A percentile compares a stretch with the other conserved stretches of the same genome.
Evolutionary conservation across 768 basidiomycete species (phyloP).

Genomic region (Mycena epipterygia): DNA sequence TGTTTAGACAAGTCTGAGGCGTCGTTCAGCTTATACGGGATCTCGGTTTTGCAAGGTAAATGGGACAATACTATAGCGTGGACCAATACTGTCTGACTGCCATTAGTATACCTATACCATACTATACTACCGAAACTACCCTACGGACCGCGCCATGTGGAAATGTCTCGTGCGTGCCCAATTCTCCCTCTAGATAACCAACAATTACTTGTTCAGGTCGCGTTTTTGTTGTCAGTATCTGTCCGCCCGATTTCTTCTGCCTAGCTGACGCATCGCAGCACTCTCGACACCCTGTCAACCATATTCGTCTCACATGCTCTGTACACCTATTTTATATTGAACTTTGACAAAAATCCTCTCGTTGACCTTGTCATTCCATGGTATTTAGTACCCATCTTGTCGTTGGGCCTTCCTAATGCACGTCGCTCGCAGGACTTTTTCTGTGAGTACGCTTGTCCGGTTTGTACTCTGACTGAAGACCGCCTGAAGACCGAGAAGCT

Average conservation of each 20-base stretch:
- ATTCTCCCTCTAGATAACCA: neutral
- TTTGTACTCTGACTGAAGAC: no score
- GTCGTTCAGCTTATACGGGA: slow-evolving; percentile 4
- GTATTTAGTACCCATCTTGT: no score
- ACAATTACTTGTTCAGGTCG: neutral
- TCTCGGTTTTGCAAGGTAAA: slow-evolving; percentile 17
- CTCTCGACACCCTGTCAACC: slow-evolving; percentile 23
- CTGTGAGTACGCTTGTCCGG: slow-evolving; percentile 3
- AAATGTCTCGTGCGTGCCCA: slow-evolving; percentile 14
- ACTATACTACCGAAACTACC: slow-evolving; percentile 9
- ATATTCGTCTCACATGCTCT: slow-evolving; percentile 28
- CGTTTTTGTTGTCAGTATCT: slow-evolving; percentile 17
- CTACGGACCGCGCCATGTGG: slow-evolving; percentile 2
- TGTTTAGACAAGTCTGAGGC: neutral
- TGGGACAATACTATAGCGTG: no score
- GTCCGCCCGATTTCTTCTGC: neutral
- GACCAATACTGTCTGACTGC: neutral
- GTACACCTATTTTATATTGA: slow-evolving; percentile 28
- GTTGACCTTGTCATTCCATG: slow-evolving; percentile 26
- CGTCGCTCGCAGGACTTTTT: no score
- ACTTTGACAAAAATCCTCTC: slow-evolving; percentile 11
- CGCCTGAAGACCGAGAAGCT: slow-evolving; percentile 11
- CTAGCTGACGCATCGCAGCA: neutral
- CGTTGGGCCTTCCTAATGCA: no score
- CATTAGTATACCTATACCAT: slow-evolving; percentile 17